Base-by-base conservation (phyloP, 2,329 filamentous ascomycete genomes). In the Verticillium alfalfae region DNA sequence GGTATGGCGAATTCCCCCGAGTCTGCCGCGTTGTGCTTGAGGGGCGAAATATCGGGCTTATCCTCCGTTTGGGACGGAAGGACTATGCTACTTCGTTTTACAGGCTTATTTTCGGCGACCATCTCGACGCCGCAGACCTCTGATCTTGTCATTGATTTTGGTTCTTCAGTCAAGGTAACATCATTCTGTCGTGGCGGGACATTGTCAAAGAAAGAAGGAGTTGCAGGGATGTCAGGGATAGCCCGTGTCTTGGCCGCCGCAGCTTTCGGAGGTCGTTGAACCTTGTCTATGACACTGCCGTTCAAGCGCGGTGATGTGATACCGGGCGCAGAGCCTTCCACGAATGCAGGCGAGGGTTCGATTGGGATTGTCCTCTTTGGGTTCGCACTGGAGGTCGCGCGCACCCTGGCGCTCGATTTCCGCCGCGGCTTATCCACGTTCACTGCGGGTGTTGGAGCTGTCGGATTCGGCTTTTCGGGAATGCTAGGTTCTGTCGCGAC, bases 191-290 rank as follows among this genome's bases (percentile, higher is more conserved):
- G 70, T 38, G 71, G 64, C 5, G 73, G 67, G 3, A 78, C 66
- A 52, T 76, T 76, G 56, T 78, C 76, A 54, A 77, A 77, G 55
- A 78, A 77, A 0, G 71, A 70, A 5, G 75, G 72, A 45, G 72
- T 74, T 1, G 70, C 62, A 5, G 76, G 72, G 22, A 76, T 70
- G 49, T 76, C 75, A 2, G 74, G 72, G 10, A 77, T 70, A 10
- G 66, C 67, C 26, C 70, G 68, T 39, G 66, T 61, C 5, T 73
- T 67, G 1, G 71, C 60, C 7, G 66, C 64, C 5, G 58, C 67
- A 1, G 69, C 62, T 61, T 74, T 77, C 1, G 71, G 62, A n/a
- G 70, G 63, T 31, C 74, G 70, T 18, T 66, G 63, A 26, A 72
- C 66, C 64, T 76, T 78, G n/a, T 79, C 76, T 31, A 71, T 69